A percentile compares a stretch with the other conserved stretches of the same genome.
These are phyloP conservation scores for Sporobolomyces pararoseus DNA, from an alignment of 768 basidiomycete genomes.

Conservation along the genomic window DNA sequence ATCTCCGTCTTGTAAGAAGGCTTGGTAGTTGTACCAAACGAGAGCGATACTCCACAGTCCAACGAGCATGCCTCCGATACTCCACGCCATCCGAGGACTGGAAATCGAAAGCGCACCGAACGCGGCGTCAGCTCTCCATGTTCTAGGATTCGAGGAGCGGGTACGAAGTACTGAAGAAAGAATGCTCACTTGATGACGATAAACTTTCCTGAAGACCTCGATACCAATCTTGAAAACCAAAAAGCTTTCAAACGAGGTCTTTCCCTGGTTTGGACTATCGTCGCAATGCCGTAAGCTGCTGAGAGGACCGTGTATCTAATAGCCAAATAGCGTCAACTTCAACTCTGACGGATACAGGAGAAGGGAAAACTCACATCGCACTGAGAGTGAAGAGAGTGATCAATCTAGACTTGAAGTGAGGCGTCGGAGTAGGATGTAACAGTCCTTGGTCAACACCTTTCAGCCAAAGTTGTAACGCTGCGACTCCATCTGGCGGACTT, in stretches of 20 bases:
- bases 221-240: constrained; percentile 2
- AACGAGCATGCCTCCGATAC: constrained; percentile 1
- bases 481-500: not conserved
- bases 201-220: constrained; percentile 1
- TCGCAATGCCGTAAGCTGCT: not conserved
- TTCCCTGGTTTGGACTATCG: not conserved
- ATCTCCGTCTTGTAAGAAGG: constrained; percentile 14
- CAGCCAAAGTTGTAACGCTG: not conserved
- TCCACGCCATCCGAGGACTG: constrained; percentile 5
- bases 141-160: too few relatives aligned
- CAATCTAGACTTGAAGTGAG: not conserved
- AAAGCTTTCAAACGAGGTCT: not conserved
- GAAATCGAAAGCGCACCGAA: too few relatives aligned
- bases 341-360: not conserved
- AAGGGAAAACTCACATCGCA: not conserved
- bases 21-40: constrained; percentile 7
- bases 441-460: constrained; percentile 14
- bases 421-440: constrained; percentile 6
- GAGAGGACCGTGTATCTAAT: not conserved
- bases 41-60: constrained; percentile 2
- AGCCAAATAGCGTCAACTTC: not conserved
- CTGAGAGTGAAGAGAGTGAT: constrained; percentile 12
- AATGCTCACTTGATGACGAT: constrained; percentile 11
- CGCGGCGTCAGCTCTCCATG: too few relatives aligned
- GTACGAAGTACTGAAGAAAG: not conserved